These are phyloP conservation scores for Ogataea parapolymorpha DNA, from an alignment of 805 yeast species.

Conservation along the genomic window DNA sequence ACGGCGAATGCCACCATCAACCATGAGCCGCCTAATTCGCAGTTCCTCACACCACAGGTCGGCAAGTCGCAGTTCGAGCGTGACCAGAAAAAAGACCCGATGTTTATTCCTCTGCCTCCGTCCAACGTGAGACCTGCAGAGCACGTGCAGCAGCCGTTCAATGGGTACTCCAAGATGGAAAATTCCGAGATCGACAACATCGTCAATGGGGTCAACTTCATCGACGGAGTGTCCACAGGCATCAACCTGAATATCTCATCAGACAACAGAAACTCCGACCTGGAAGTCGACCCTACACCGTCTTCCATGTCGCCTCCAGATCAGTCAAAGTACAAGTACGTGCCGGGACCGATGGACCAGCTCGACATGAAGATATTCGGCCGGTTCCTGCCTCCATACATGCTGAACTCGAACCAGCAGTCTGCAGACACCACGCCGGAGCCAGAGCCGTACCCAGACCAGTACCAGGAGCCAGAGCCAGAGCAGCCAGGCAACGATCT, in stretches of 20 bases:
- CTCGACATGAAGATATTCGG: conserved; percentile 85
- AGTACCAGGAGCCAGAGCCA: conserved; percentile 1
- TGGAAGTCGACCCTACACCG: background rate
- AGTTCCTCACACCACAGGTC: conserved; percentile 28
- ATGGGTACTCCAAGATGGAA: conserved; percentile 15
- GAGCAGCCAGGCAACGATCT: conserved; percentile 8
- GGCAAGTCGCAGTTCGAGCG: conserved; percentile 25
- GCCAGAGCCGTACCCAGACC: conserved; percentile 4
- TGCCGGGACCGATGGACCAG: conserved; percentile 83
- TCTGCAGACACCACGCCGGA: conserved; percentile 15
- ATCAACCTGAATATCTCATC: conserved; percentile 26
- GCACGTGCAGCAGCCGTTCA: conserved; percentile 10
- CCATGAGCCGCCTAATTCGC: conserved; percentile 18
- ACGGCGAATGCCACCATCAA: conserved; percentile 47
- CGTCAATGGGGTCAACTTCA: conserved; percentile 33
- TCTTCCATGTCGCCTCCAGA: conserved; percentile 6
- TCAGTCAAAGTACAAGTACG: conserved; percentile 37
- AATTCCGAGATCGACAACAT: conserved; percentile 23
- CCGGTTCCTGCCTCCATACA: conserved; percentile 76
- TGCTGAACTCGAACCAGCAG: conserved; percentile 43
- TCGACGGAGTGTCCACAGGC: conserved; percentile 35
- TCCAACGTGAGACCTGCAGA: conserved; percentile 2
- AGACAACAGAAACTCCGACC: background rate
- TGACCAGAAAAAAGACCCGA: conserved; percentile 10
- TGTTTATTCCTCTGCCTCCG: conserved; percentile 15